Evolutionary conservation across 2,329 filamentous ascomycete species (phyloP), one percentile per base, ranked within the genome.

Genomic region (Ceratocystis lukuohia): DNA sequence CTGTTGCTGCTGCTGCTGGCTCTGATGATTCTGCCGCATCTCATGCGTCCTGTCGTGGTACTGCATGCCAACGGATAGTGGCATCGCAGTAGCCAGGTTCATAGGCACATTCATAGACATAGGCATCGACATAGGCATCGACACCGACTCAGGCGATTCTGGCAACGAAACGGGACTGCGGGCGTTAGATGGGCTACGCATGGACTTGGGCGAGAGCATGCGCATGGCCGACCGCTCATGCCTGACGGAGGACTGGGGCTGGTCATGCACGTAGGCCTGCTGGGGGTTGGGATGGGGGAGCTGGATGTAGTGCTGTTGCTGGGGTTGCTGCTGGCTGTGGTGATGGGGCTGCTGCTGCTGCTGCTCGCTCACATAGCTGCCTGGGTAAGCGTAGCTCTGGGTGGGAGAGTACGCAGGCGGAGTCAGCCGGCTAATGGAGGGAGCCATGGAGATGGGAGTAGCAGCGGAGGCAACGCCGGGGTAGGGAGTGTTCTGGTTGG

Each of bases 201-300:
- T 63, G 8, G 61, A 63, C 61, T 63, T 63, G 41, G 61, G 61
- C 41, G 61, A 63, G 37, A 63, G 37, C 61, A 63, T 63, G 41
- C 41, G 41, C 41, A 63, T 30, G 41, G 41, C 61, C 15, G 41
- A n/a, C 15, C 41, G 41, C 7, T 63, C 37, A 37, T 46, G 50
- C 30, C 45, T 65, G 5, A 46, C 22, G 22, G 50, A 28, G 50
- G 30, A 20, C 15, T 65, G 63, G 30, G 15, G 20, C n/a, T 65
- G 64, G 10, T 59, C 48, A 12, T 59, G 53, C 4, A 25, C 33
- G 17, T 65, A 50, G 20, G 64, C 3, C 22, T 59, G 50, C 15
- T 45, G n/a, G 28, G n/a, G 56, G 0, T 59, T 30, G 25, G 61
- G 61, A 15, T 48, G 61, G 25, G 37, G 59, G 0, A 45, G 61